Evolutionary conservation across 2,329 filamentous ascomycete species (phyloP), one percentile per base, ranked within the genome.

Genomic region (Venturia carpophila): DNA sequence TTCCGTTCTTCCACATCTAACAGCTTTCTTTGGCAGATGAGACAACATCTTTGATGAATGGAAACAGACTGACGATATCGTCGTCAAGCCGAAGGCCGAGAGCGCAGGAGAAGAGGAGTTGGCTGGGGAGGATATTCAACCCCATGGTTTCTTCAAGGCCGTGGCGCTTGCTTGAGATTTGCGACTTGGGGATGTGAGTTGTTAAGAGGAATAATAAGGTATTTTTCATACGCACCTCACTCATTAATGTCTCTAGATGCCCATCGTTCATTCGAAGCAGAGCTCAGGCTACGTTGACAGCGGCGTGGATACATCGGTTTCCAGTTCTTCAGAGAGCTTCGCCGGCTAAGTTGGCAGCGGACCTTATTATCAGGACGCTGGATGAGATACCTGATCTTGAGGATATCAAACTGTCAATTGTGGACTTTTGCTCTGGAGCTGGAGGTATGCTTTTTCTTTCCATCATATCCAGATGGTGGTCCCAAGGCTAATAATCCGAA

Each of bases 391-490:
- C 65, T 27, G 76, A 82, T 52, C 79, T 88, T 17, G 79, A 79
- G 43, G 47, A 42, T 13, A 71, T 77, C 34, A 76, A 84, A 1
- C 86, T 88, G 73, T 85, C 82, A 21, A 86, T 89, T 69, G 82
- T 92, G 67, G 89, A 92, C 76, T 90, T 91, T 74, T 91, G 88
- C 73, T 87, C 88, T 2, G 89, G 89, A 63, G 86, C 83, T 17
- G 89, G 89, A 49, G 89, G 89, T 66, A 60, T 34, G 67, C 37
- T 21, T 15, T 24, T 4, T 9, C 21, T 27, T 52, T 17, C 39
- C 63, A 43, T 19, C 13, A 34, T 34, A 21, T 42, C 19, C 11
- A 21, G 3, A 63, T 41, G 5, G 37, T 30, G 39, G 34, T 41
- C 7, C 24, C 0, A 0, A 90, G 86, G 1, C 87, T 86, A 0